phyloP scores from a whole-genome alignment of 805 yeast genomes.

The Candida insectorum region DNA sequence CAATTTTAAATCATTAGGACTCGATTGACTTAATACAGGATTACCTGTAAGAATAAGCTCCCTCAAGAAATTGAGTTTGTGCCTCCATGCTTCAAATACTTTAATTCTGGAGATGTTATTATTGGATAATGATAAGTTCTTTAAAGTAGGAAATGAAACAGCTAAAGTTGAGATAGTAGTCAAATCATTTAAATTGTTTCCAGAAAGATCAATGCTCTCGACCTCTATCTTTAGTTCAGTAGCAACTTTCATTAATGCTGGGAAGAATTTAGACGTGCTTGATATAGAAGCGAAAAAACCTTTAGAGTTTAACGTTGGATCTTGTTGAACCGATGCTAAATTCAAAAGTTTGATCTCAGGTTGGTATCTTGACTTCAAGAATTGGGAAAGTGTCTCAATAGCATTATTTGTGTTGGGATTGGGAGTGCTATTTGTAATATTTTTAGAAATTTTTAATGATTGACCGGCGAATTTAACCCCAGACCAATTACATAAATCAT shows the following conservation, averaged over 20 bases:
- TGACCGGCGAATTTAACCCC: constrained; percentile 86
- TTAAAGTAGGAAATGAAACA: constrained; percentile 67
- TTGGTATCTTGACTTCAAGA: constrained; percentile 67
- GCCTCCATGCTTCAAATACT: constrained; percentile 69
- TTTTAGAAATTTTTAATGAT: constrained; percentile 50
- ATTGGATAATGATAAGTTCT: constrained; percentile 76
- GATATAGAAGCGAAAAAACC: constrained; percentile 64
- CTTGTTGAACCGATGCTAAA: constrained; percentile 61
- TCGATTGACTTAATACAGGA: constrained; percentile 51
- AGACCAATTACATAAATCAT: constrained; percentile 53
- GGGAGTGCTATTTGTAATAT: constrained; percentile 6
- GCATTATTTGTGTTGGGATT: constrained; percentile 32
- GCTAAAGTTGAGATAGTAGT: constrained; percentile 60
- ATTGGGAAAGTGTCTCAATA: constrained; percentile 56
- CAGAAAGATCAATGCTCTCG: constrained; percentile 66
- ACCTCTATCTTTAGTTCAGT: constrained; percentile 51
- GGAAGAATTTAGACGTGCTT: constrained; percentile 77
- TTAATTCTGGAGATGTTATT: constrained; percentile 62
- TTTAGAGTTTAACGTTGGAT: constrained; percentile 51
- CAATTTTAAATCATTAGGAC: constrained; percentile 41
- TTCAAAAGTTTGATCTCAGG: constrained; percentile 64
- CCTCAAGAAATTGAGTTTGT: constrained; percentile 67
- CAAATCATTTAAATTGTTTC: constrained; percentile 60
- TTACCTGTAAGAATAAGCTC: constrained; percentile 79
- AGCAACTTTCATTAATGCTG: constrained; percentile 85